Evolutionary conservation across 352 stramenopile species (phyloP), one percentile per base, ranked within the genome.

Genomic region (Globisporangium okanoganense): DNA sequence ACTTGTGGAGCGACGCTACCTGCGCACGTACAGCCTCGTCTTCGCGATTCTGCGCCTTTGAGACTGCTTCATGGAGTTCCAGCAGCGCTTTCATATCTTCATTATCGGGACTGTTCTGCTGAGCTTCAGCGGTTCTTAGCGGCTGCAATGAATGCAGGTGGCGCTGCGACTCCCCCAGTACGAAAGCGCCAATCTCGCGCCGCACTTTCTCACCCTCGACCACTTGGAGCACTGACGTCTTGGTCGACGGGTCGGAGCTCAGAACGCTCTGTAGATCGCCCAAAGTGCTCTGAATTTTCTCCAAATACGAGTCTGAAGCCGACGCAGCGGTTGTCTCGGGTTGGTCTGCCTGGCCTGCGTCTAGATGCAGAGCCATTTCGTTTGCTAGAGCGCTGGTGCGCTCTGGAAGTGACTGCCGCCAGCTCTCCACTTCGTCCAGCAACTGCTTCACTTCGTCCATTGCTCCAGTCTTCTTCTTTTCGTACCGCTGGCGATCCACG

Each of bases 1-100:
- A 81, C 33, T 75, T 78, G 45, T 77, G 66, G 1, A 88, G 57
- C 3, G 63, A 63, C 35, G 38, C 35, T 7, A 83, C 20, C 22
- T 70, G 59, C 2, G 43, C 70, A 4, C 69, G 47, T 2, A 87
- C 40, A 0, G 55, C 58, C 18, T 85, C 74, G 29, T 88, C 78
- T 53, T 87, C 76, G 38, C 74, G 74, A 52, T 88, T 89, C 27
- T 88, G 74, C 27, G 70, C 61, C 18, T 69, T 74, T 24, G 75
- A 69, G 7, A 82, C 63, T 0, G 66, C 47, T 3, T 83, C 71
- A 24, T 79, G 74, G 2, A 87, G 57, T 29, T 65, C 56, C 9
- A 87, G 56, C 3, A 90, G 35, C 7, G 56, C 51, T 12, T 71
- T 44, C 38, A 80, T 55, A 8, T 38, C 41, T 5, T 58, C 69